These are phyloP conservation scores for Juglanconis sp. DNA, from an alignment of 2,329 filamentous ascomycete genomes.

Conservation along the genomic window DNA sequence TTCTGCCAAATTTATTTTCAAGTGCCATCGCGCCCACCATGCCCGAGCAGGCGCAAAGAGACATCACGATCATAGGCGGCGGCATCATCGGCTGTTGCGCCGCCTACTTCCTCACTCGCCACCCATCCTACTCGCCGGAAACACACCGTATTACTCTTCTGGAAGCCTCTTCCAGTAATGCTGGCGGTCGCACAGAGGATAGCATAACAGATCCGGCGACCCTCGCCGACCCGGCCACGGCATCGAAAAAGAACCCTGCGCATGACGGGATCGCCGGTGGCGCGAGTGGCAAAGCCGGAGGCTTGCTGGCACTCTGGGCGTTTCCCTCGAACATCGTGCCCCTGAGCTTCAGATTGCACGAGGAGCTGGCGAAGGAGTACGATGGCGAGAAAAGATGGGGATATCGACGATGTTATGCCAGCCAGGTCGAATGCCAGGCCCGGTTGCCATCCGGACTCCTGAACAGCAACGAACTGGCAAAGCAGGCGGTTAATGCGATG, in stretches of 20 bases:
- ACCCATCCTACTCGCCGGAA: slow-evolving; percentile 62
- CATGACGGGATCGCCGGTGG: slow-evolving; percentile 62
- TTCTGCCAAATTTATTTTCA: neutral
- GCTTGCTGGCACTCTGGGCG: slow-evolving; percentile 70
- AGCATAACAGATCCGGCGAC: slow-evolving; percentile 30
- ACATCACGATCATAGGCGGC: slow-evolving; percentile 49
- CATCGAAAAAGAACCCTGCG: slow-evolving; percentile 26
- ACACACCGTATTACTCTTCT: slow-evolving; percentile 68
- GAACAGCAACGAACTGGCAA: neutral
- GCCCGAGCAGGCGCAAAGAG: slow-evolving; percentile 9
- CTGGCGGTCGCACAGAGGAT: slow-evolving; percentile 31
- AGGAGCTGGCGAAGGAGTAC: slow-evolving; percentile 65
- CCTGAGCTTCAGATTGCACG: slow-evolving; percentile 67
- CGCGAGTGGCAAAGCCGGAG: slow-evolving; percentile 75
- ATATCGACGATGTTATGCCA: slow-evolving; percentile 49
- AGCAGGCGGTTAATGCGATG: neutral
- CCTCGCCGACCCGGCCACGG: slow-evolving; percentile 25
- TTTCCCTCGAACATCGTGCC: slow-evolving; percentile 70
- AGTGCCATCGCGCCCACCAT: neutral
- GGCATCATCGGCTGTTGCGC: slow-evolving; percentile 74
- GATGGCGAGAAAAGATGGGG: slow-evolving; percentile 67
- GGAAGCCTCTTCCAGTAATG: slow-evolving; percentile 45
- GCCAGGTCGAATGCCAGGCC: slow-evolving; percentile 17
- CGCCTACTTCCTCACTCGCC: slow-evolving; percentile 71
- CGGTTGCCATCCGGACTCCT: neutral